Evolutionary conservation across 2,329 filamentous ascomycete species (phyloP).

Genomic region (Chaetomium strumarium): DNA sequence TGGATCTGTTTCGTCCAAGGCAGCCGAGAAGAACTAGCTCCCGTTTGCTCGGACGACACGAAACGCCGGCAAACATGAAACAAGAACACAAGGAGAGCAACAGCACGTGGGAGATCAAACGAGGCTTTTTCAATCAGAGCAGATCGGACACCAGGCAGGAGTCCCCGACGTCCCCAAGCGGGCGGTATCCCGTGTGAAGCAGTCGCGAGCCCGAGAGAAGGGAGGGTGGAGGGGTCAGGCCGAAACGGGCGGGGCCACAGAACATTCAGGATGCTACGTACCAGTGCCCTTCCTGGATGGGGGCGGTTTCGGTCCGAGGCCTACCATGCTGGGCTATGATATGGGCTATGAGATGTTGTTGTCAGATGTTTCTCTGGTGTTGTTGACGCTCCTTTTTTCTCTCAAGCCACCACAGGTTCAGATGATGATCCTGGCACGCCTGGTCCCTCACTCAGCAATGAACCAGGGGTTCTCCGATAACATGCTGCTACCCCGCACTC

Average conservation of each 20-base stretch:
- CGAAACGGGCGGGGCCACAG: not conserved
- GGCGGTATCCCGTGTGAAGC: not conserved
- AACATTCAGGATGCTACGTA: slow-evolving; percentile 22
- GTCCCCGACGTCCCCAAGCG: not conserved
- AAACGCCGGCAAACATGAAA: not conserved
- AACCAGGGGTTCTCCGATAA: not conserved
- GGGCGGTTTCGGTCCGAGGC: slow-evolving; percentile 55
- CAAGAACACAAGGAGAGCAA: not conserved
- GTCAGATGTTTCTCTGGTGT: not conserved
- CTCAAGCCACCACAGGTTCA: not conserved
- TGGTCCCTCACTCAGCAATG: too few species aligned
- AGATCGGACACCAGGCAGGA: not conserved
- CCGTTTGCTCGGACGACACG: not conserved
- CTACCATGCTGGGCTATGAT: slow-evolving; percentile 47
- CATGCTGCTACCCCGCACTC: not conserved
- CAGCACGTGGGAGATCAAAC: not conserved
- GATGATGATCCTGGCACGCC: too few species aligned
- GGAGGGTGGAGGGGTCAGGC: slow-evolving; percentile 4
- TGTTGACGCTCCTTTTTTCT: not conserved
- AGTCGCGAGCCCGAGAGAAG: not conserved
- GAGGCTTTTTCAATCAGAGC: not conserved
- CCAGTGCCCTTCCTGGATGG: slow-evolving; percentile 50
- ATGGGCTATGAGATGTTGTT: not conserved
- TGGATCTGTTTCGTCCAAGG: not conserved
- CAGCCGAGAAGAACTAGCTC: not conserved